These are phyloP conservation scores for Colletotrichum sp. DNA, from an alignment of 2,329 filamentous ascomycete genomes.

Conservation along the genomic window DNA sequence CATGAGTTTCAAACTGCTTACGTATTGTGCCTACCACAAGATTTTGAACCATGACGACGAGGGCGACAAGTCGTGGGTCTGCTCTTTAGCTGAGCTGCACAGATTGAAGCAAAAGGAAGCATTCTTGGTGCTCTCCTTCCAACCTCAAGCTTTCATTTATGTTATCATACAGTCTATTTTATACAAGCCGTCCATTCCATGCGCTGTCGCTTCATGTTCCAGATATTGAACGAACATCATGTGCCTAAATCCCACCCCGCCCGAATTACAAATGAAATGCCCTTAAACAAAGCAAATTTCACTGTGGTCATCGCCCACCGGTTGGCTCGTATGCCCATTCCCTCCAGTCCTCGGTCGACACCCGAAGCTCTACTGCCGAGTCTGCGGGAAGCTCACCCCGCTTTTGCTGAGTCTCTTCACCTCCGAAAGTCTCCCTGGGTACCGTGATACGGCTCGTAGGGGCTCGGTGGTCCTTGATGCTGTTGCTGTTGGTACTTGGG, in stretches of 20 bases:
- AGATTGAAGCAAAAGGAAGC: no score
- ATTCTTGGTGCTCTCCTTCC: no score
- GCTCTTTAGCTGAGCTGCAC: no score
- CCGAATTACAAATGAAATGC: not conserved
- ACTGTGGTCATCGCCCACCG: not conserved
- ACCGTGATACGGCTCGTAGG: not conserved
- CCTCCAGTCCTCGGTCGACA: not conserved
- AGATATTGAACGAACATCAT: no score
- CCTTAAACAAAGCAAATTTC: no score
- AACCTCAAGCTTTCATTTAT: not conserved
- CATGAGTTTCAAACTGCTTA: no score
- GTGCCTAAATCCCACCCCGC: no score
- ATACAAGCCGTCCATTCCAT: fast-evolving
- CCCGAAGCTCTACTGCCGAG: not conserved
- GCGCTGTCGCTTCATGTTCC: not conserved
- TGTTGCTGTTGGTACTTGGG: not conserved
- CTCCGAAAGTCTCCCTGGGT: not conserved
- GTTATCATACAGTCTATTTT: not conserved
- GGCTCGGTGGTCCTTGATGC: not conserved
- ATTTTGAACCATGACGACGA: no score
- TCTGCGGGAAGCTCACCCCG: not conserved
- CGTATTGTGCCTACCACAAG: no score
- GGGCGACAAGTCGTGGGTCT: no score
- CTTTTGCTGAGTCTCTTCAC: not conserved
- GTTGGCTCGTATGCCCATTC: conserved; percentile 1